phyloP scores from a whole-genome alignment of 805 yeast species.

The Cyberlindnera bimundalis region DNA sequence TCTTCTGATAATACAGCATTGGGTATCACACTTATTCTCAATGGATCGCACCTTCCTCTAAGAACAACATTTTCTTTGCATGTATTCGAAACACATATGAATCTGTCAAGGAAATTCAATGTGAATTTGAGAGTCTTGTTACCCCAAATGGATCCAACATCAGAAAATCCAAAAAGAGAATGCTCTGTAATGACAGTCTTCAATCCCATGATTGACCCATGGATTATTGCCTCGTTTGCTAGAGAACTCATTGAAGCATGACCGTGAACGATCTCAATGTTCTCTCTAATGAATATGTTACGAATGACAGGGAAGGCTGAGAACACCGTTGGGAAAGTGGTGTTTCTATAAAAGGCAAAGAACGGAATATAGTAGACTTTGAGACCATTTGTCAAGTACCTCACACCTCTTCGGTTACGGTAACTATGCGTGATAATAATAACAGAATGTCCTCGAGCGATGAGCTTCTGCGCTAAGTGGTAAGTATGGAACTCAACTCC shows the following conservation, averaged over 20 bases:
- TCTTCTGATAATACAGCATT: slow-evolving; percentile 89
- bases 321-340: slow-evolving; percentile 87
- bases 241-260: slow-evolving; percentile 87
- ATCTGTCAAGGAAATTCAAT: slow-evolving; percentile 81
- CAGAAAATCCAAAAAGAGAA: slow-evolving; percentile 91
- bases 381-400: slow-evolving; percentile 83
- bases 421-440: slow-evolving; percentile 87
- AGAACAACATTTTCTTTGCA: slow-evolving; percentile 94
- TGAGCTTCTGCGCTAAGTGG: slow-evolving; percentile 81
- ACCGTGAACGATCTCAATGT: slow-evolving; percentile 87
- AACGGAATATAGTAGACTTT: slow-evolving; percentile 91
- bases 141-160: slow-evolving; percentile 76
- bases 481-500: slow-evolving; percentile 96
- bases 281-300: slow-evolving; percentile 80
- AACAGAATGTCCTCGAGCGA: slow-evolving; percentile 80
- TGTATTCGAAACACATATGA: slow-evolving; percentile 94
- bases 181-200: slow-evolving; percentile 94
- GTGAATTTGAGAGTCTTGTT: slow-evolving; percentile 85
- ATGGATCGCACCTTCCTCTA: slow-evolving; percentile 78
- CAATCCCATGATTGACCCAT: slow-evolving; percentile 89
- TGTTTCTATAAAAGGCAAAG: slow-evolving; percentile 72
- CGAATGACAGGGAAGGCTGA: slow-evolving; percentile 82
- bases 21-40: slow-evolving; percentile 83
- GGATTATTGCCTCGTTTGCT: slow-evolving; percentile 89
- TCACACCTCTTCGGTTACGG: slow-evolving; percentile 74